Base-by-base conservation (phyloP, 2,329 filamentous ascomycete species). In the Claviceps sp. region DNA sequence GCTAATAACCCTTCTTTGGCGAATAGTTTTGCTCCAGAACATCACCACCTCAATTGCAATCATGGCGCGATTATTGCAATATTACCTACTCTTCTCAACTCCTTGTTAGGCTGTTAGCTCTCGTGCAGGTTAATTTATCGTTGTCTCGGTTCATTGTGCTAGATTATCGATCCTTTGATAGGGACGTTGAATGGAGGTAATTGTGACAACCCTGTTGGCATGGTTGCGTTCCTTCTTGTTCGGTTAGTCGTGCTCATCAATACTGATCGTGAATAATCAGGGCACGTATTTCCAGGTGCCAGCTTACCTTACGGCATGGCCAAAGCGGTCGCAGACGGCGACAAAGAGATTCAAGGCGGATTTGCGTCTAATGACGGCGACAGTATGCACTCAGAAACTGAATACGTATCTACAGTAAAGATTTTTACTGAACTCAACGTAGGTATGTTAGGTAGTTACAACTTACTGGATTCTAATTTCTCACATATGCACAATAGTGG, bases 401-500 rank as follows among this genome's bases (percentile, higher is more conserved):
- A 30, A 5, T 14, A 30, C 2, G 26, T 9, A n/a, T 2, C 40
- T 18, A 30, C 26, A 30, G 8, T 41, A 11, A 14, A 51, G 18
- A 36, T n/a, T 13, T 18, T 49, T 1, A 26, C 30, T 50, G 13
- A 50, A 20, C 9, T 16, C 9, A 18, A 34, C 34, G 2, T 26
- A 65, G 62, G n/a, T n/a, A n/a, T n/a, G n/a, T n/a, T n/a, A n/a
- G n/a, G n/a, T n/a, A n/a, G n/a, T n/a, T n/a, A n/a, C n/a, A n/a
- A n/a, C n/a, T 65, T 34, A 63, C 60, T 26, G 60, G 62, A 6
- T n/a, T n/a, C n/a, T n/a, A n/a, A n/a, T n/a, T 61, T 64, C 38
- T 62, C 62, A 9, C 60, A 65, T 47, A 61, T 65, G 61, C 63
- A 64, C 48, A 59, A 64, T 26, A 58, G 61, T 45, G 59, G 60